These are phyloP conservation scores for Erythrobasidium hasegawianum DNA, from an alignment of 1,284 basidiomycete genomes.

Conservation along the genomic window DNA sequence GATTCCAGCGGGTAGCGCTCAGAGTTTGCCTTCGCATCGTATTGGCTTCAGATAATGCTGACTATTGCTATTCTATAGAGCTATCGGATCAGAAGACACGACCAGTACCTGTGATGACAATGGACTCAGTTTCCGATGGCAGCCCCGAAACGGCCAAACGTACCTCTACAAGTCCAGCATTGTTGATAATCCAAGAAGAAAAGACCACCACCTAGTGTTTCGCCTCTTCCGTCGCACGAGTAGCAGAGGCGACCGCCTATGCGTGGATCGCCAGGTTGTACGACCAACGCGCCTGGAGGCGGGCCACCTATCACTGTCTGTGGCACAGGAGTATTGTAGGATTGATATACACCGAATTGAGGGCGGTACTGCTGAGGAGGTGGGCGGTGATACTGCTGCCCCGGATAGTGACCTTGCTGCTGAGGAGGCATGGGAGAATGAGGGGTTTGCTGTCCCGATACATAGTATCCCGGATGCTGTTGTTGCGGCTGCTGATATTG, in stretches of 20 bases:
- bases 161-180: conserved; percentile 24
- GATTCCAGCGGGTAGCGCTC: too few species aligned
- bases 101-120: conserved; percentile 8
- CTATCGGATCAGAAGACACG: conserved; percentile 1
- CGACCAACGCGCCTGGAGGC: conserved; percentile 27
- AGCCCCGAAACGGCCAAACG: not conserved
- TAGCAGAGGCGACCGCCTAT: conserved; percentile 31
- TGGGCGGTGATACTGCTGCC: not conserved
- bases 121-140: too few species aligned
- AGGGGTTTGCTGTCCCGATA: conserved; percentile 15
- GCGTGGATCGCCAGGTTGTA: conserved; percentile 26
- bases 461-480: conserved; percentile 30
- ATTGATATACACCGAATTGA: not conserved
- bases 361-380: not conserved
- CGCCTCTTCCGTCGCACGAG: conserved; percentile 24
- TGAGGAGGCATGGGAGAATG: conserved; percentile 2
- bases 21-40: too few species aligned
- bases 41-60: too few species aligned
- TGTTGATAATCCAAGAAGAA: conserved; percentile 25
- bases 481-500: conserved; percentile 6
- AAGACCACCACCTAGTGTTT: conserved; percentile 21
- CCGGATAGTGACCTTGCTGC: not conserved
- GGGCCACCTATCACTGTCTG: conserved; percentile 1
- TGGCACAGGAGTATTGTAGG: not conserved
- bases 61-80: too few species aligned